Conservation (phyloP, 768 basidiomycete genomes). For the Collybia sordida region DNA sequence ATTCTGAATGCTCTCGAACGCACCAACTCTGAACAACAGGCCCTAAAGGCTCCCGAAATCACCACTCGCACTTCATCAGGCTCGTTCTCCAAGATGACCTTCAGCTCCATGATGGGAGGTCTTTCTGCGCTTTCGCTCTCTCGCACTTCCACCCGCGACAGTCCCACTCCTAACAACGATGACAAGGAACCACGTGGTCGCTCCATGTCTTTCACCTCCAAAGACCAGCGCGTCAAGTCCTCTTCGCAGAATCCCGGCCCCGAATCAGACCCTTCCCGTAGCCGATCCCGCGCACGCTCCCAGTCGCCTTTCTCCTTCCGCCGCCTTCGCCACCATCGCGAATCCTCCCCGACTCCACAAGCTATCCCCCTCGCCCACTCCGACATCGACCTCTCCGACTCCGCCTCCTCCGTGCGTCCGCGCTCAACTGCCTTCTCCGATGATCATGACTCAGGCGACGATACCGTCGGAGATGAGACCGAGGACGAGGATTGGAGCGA, state of each 20-base stretch:
- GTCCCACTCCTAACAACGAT: slow-evolving; percentile 30
- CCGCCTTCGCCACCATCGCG: slow-evolving; percentile 54
- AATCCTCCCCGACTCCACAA: slow-evolving; percentile 55
- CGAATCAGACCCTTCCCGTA: slow-evolving; percentile 42
- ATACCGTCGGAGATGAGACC: slow-evolving; percentile 50
- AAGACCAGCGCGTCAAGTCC: slow-evolving; percentile 45
- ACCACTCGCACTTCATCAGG: slow-evolving; percentile 33
- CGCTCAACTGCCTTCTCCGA: slow-evolving; percentile 61
- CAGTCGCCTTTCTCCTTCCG: slow-evolving; percentile 81
- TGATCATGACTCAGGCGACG: slow-evolving; percentile 65
- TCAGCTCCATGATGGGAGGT: slow-evolving; percentile 72
- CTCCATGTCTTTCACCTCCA: slow-evolving; percentile 38
- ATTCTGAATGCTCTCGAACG: slow-evolving; percentile 53
- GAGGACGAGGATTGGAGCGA: slow-evolving; percentile 62
- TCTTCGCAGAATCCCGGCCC: slow-evolving; percentile 44
- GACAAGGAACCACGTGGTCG: slow-evolving; percentile 56
- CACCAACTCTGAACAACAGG: slow-evolving; percentile 29
- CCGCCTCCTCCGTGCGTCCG: slow-evolving; percentile 54
- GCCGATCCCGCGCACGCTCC: slow-evolving; percentile 63
- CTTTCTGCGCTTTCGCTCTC: slow-evolving; percentile 65
- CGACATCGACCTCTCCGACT: slow-evolving; percentile 59
- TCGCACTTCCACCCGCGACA: slow-evolving; percentile 46
- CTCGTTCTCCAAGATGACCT: slow-evolving; percentile 57
- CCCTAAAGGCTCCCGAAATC: slow-evolving; percentile 35
- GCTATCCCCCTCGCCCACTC: slow-evolving; percentile 59